Evolutionary conservation across 352 stramenopile species (phyloP).

Genomic region (Phytopythium sindhum): DNA sequence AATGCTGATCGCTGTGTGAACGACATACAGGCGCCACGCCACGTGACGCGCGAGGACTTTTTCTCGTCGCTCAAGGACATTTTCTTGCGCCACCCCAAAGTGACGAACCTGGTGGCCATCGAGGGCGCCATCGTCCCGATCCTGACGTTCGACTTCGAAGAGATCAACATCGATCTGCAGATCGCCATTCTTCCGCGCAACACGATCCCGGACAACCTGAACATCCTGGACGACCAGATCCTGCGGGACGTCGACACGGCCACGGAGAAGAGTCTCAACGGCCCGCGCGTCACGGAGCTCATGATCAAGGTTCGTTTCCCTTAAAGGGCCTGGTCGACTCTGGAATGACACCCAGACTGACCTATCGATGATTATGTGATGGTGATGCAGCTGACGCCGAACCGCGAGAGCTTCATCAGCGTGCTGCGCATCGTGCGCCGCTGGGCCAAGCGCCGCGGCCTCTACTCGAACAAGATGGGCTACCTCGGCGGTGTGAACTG

Average conservation of each 20-base stretch:
- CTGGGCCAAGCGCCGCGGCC: conserved; percentile 89
- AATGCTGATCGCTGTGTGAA: neutral
- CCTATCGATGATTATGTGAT: neutral
- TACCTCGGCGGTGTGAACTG: conserved; percentile 99
- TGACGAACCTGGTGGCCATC: conserved; percentile 83
- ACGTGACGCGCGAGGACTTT: conserved; percentile 96
- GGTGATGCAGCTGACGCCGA: conserved; percentile 56
- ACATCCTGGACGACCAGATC: conserved; percentile 90
- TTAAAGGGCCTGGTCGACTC: neutral
- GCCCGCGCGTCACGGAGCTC: conserved; percentile 87
- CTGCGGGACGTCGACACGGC: conserved; percentile 82
- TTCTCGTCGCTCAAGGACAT: conserved; percentile 93
- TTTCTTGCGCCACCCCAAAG: conserved; percentile 91
- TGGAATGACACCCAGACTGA: neutral
- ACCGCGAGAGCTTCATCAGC: conserved; percentile 85
- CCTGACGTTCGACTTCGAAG: conserved; percentile 98
- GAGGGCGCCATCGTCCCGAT: conserved; percentile 95
- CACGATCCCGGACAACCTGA: conserved; percentile 86
- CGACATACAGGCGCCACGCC: conserved; percentile 72
- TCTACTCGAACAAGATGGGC: conserved; percentile 99
- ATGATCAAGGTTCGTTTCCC: conserved; percentile 75
- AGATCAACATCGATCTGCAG: conserved; percentile 99
- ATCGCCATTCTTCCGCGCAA: conserved; percentile 94
- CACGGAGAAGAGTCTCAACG: conserved; percentile 90
- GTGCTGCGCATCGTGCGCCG: conserved; percentile 85